Evolutionary conservation across 495 filamentous ascomycete genomes (phyloP), one percentile per base, ranked within the genome.

Genomic region (Penicillium soppii): DNA sequence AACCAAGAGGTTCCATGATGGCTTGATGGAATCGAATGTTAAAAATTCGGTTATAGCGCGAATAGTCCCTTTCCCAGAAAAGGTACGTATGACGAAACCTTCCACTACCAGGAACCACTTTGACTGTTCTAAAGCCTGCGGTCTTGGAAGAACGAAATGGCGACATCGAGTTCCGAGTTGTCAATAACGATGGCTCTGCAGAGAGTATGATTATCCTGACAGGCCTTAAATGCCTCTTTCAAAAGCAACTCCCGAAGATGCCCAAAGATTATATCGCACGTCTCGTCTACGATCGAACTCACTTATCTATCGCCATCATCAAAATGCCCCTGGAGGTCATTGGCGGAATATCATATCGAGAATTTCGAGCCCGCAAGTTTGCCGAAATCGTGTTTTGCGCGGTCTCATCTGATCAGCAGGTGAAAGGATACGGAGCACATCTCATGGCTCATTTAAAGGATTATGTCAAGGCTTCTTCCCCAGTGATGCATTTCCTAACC

Each of bases 321-420:
- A 97, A 97, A 74, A 91, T 94, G 61, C 92, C 92, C 1, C 69
- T 96, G 37, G 91, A 96, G 65, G 92, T 97, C 8, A 89, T 97
- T 20, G 92, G 83, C 77, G 94, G 94, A 9, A 97, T 98, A 58
- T 97, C 95, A 19, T 98, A 96, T 70, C 86, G 92, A 15, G 92
- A 92, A 1, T 98, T 98, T 71, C 89, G 92, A 60, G 85, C 84
- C 45, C 88, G 92, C 42, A 83, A 90, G 60, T 97, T 98, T 61
- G 94, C 94, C 41, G 94, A 98, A 69, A 98, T 98, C 46, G 95
- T 98, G 35, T 98, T 98, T 62, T 98, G 92, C 67, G 94, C 94
- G 50, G 96, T 98, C 54, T 95, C 89, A 15, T 95, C 91, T 3
- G 95, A 97, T 63, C 95, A 98, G 64, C 94, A 98, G 71, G 94